Base-by-base conservation (phyloP, 2,329 filamentous ascomycete species). In the Cladosporium oxysporum region DNA sequence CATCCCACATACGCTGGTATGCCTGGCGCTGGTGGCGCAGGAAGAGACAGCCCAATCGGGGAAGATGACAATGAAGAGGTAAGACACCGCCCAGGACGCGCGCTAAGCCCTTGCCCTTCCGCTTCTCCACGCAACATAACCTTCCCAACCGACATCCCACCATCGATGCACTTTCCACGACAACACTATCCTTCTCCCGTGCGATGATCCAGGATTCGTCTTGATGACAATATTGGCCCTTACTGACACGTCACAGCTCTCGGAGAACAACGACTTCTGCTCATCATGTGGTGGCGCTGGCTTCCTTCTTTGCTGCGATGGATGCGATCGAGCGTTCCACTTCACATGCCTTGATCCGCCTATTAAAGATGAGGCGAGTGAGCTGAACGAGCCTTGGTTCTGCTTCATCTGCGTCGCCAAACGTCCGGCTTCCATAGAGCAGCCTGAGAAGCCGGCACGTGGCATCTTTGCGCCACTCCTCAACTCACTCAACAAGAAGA, bases 291-390 rank as follows among this genome's bases (percentile, higher is more conserved):
- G 90, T 74, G 91, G 90, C 69, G 90, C 88, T 71, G 94, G 94
- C 66, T 88, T 92, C 71, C 86, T 99, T 69, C 85, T 98, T 70
- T 97, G 93, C 80, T 99, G 95, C 79, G 95, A 98, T 80, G 91
- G 91, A 69, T 99, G 95, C 80, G 87, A 90, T 67, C 88, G 92
- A 71, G 92, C 93, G 6, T 97, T 96, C 79, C 95, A 98, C 79
- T 92, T 95, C 76, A 85, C 87, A 67, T 98, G 95, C 77, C 87
- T 95, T 71, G 90, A 96, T 77, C 93, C 94, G 68, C 90, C 92
- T 47, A 82, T 92, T 71, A 72, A 71, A 57, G 72, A 76, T 31
- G 84, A 88, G 64, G 84, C 76, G 26, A 75, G 75, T 65, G 75
- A 76, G 68, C 70, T 79, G 12, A 88, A 91, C 66, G 90, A 92